These are phyloP conservation scores for Pleurotus platypus DNA, from an alignment of 768 basidiomycete species.

Conservation along the genomic window DNA sequence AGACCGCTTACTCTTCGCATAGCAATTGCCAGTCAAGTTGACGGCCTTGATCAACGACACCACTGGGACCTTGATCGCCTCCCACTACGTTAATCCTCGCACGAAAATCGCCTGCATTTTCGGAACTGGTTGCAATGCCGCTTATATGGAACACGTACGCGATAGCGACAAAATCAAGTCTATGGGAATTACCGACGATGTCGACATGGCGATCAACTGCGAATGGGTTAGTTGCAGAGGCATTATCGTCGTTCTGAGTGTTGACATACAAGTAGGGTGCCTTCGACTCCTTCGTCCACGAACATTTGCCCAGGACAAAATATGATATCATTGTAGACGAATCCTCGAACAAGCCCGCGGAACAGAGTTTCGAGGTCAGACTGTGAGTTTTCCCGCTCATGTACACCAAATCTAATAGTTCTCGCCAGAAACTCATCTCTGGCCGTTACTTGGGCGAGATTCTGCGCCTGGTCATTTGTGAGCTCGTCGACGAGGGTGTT, in stretches of 20 bases:
- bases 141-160: constrained; percentile 90
- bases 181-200: constrained; percentile 61
- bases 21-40: constrained; percentile 82
- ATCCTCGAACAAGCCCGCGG: constrained; percentile 92
- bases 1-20: constrained; percentile 7
- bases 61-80: constrained; percentile 95
- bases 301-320: constrained; percentile 92
- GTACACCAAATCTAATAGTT: not conserved
- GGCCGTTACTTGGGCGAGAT: constrained; percentile 97
- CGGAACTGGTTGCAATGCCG: constrained; percentile 97
- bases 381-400: not conserved
- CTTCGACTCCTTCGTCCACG: constrained; percentile 94
- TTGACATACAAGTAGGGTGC: constrained; percentile 63
- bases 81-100: constrained; percentile 87
- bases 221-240: constrained; percentile 67
- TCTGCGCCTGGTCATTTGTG: constrained; percentile 89
- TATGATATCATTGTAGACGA: constrained; percentile 93
- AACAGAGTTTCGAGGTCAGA: constrained; percentile 87
- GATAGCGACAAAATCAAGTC: constrained; percentile 83
- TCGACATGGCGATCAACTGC: constrained; percentile 93
- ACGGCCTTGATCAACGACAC: constrained; percentile 96
- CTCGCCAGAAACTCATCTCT: constrained; percentile 83
- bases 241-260: not conserved
- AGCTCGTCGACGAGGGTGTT: constrained; percentile 94
- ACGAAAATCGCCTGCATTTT: constrained; percentile 97